Percentiles rank a stretch among this genome's conserved stretches.
Conservation (phyloP, 2,329 filamentous ascomycete species). For the Lasiodiplodia sp. region DNA sequence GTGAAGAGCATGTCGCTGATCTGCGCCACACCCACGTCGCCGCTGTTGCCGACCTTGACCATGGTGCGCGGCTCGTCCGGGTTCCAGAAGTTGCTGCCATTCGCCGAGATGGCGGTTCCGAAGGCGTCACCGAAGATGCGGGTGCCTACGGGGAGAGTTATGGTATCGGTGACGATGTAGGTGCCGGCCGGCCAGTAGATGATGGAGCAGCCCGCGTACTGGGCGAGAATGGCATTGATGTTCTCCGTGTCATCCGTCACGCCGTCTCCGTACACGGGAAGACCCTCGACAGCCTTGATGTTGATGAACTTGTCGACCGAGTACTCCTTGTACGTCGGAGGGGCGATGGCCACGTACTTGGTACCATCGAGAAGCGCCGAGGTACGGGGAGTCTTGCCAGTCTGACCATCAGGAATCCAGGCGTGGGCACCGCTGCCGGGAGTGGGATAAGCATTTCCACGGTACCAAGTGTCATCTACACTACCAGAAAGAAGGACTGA, state of each 20-base stretch:
- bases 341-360: constrained; percentile 26
- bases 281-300: constrained; percentile 24
- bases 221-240: constrained; percentile 29
- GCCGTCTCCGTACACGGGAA: constrained; percentile 21
- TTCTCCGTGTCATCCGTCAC: constrained; percentile 25
- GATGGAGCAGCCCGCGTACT: constrained; percentile 27
- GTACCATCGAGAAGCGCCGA: constrained; percentile 3
- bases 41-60: constrained; percentile 34
- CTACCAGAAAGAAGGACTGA: constrained; percentile 14
- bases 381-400: background rate
- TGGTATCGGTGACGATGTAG: constrained; percentile 35
- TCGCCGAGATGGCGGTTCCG: constrained; percentile 33
- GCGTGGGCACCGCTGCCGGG: constrained; percentile 15
- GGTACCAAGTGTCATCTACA: constrained; percentile 26
- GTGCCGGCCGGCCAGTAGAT: constrained; percentile 34
- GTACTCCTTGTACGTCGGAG: constrained; percentile 28
- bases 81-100: constrained; percentile 34
- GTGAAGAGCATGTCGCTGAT: constrained; percentile 38
- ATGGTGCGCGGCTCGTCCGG: constrained; percentile 33
- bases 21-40: constrained; percentile 34
- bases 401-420: constrained; percentile 8
- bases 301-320: constrained; percentile 25
- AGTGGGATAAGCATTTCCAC: constrained; percentile 21
- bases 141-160: constrained; percentile 33
- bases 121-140: constrained; percentile 35